Evolutionary conservation across 441 rosid genomes (phyloP).

Genomic region (Hura crepitans): DNA sequence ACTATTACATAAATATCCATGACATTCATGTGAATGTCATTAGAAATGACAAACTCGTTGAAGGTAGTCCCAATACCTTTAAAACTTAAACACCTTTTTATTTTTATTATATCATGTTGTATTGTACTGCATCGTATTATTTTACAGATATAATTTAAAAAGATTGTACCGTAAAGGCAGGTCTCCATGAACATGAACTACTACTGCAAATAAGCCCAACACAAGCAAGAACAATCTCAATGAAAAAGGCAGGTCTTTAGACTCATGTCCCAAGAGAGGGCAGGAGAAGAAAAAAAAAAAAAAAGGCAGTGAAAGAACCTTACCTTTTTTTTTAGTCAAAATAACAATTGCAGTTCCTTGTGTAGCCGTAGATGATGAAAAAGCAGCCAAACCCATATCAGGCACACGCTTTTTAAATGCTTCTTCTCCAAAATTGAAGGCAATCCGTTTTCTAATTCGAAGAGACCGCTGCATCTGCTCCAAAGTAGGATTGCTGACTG

Average conservation of each 20-base stretch:
- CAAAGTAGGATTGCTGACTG: slow-evolving; percentile 18
- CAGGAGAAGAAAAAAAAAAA: neutral
- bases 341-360: slow-evolving; percentile 6
- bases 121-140: too few species aligned
- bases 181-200: too few species aligned
- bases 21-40: too few species aligned
- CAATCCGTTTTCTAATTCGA: slow-evolving; percentile 21
- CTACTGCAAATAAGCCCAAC: neutral
- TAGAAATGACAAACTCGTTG: too few species aligned
- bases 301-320: neutral
- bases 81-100: too few species aligned
- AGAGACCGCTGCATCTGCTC: slow-evolving; percentile 13
- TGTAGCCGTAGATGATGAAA: slow-evolving; percentile 23
- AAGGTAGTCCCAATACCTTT: too few species aligned
- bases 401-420: slow-evolving; percentile 7
- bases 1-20: neutral
- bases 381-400: slow-evolving; percentile 24
- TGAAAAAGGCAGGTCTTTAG: neutral
- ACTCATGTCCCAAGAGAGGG: neutral
- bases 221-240: neutral
- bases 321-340: slow-evolving; percentile 26
- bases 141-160: too few species aligned
- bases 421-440: slow-evolving; percentile 14
- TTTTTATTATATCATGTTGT: too few species aligned
- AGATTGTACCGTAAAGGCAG: too few species aligned